A percentile compares a stretch with the other conserved stretches of the same genome.
phyloP scores from a whole-genome alignment of 177 flowering plant species.

The Telopea speciosissima region DNA sequence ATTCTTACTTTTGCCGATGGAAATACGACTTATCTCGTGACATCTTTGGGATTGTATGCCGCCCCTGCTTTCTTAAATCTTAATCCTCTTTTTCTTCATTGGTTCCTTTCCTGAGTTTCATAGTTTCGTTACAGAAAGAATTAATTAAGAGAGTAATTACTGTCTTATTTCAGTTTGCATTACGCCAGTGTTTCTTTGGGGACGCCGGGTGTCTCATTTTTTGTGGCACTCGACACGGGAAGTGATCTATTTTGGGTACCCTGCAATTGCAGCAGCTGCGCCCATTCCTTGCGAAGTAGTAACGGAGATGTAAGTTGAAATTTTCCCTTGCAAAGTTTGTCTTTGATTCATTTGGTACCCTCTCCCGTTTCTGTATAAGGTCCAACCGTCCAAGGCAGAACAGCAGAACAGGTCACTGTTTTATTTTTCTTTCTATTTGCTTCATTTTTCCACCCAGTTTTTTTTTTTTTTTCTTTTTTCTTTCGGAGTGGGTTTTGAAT shows the following conservation, averaged over 20 bases:
- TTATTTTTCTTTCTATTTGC: no score
- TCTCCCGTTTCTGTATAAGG: neutral
- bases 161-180: conserved; percentile 40
- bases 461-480: no score
- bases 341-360: neutral
- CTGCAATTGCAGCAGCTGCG: conserved; percentile 61
- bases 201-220: conserved; percentile 49
- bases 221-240: conserved; percentile 91
- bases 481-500: neutral
- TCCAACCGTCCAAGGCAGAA: neutral
- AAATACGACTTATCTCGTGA: conserved; percentile 36
- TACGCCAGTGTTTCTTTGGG: conserved; percentile 66
- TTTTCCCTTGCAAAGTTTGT: neutral
- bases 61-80: conserved; percentile 9
- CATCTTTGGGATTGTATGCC: conserved; percentile 51
- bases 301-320: conserved; percentile 13
- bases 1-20: conserved; percentile 43
- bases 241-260: conserved; percentile 86
- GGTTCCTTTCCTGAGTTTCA: neutral
- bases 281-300: conserved; percentile 11
- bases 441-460: no score
- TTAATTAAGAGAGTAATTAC: neutral
- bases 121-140: neutral
- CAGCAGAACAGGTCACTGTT: no score
- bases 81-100: neutral